phyloP scores from a whole-genome alignment of 495 filamentous ascomycete genomes.

The Glarea lozoyensis region DNA sequence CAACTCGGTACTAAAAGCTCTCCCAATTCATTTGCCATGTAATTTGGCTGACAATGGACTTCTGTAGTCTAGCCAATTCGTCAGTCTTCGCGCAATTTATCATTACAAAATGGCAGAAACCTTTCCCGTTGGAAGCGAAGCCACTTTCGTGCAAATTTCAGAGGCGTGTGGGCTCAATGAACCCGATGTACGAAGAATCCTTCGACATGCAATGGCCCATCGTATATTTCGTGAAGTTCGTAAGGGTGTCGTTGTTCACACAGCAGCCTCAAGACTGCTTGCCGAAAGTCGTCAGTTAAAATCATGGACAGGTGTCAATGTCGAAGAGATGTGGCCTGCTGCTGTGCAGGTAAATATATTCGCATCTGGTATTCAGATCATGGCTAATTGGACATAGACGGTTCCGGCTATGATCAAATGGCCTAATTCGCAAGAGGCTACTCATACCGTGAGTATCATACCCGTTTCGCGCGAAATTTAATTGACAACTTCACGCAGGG shows the following conservation, averaged over 20 bases:
- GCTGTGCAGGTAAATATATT: too few species aligned
- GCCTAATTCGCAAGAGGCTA: conserved; percentile 19
- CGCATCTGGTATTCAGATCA: too few species aligned
- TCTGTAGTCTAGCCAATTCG: too few species aligned
- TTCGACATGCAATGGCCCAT: conserved; percentile 22
- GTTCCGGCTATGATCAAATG: conserved; percentile 20
- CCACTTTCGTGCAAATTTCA: conserved; percentile 10
- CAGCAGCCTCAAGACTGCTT: conserved; percentile 3
- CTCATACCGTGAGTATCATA: too few species aligned
- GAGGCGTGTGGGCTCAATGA: conserved; percentile 9
- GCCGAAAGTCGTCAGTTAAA: conserved; percentile 4
- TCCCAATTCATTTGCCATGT: too few species aligned
- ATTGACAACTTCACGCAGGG: too few species aligned
- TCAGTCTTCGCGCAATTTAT: too few species aligned
- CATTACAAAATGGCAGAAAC: too few species aligned
- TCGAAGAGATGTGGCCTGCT: conserved; percentile 16
- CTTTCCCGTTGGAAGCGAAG: conserved; percentile 11
- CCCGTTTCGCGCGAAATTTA: too few species aligned
- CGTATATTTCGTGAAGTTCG: conserved; percentile 16
- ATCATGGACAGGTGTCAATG: conserved; percentile 1
- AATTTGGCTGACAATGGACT: too few species aligned
- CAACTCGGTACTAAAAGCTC: too few species aligned
- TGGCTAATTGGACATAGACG: too few species aligned
- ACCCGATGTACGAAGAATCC: conserved; percentile 13
- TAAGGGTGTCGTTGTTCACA: conserved; percentile 3